Conservation (phyloP, 192 early-diverging fungal species). For the Coemansia sp. region DNA sequence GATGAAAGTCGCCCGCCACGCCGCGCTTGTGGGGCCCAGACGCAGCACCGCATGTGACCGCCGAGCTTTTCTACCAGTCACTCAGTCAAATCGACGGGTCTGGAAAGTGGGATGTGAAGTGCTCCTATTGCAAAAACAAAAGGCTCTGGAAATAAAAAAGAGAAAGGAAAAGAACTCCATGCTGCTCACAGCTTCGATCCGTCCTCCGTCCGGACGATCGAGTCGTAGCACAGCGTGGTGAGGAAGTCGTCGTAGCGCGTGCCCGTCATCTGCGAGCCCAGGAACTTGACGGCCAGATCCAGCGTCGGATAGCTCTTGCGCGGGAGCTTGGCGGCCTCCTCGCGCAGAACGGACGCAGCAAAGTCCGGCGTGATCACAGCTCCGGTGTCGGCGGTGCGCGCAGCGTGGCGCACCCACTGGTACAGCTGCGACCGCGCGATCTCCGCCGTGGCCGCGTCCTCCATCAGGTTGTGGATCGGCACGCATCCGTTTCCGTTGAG, state of each 20-base stretch:
- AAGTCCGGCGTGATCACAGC: slow-evolving; percentile 76
- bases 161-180: background rate
- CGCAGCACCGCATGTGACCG: too few relatives aligned
- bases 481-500: slow-evolving; percentile 93
- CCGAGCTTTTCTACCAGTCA: too few relatives aligned
- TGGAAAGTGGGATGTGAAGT: too few relatives aligned
- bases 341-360: slow-evolving; percentile 77
- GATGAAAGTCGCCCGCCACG: too few relatives aligned
- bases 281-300: slow-evolving; percentile 61
- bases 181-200: slow-evolving; percentile 33
- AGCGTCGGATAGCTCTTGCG: slow-evolving; percentile 51
- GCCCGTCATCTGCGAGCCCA: slow-evolving; percentile 79
- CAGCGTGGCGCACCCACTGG: slow-evolving; percentile 93
- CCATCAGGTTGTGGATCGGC: slow-evolving; percentile 98
- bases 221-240: slow-evolving; percentile 90
- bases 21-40: too few relatives aligned
- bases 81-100: too few relatives aligned
- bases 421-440: slow-evolving; percentile 96
- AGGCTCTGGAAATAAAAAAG: background rate
- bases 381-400: slow-evolving; percentile 75
- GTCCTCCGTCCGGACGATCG: slow-evolving; percentile 63
- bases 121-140: too few relatives aligned
- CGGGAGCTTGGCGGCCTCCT: slow-evolving; percentile 79
- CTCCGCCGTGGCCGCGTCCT: slow-evolving; percentile 97
- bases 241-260: slow-evolving; percentile 88